Evolutionary conservation across 1,284 basidiomycete genomes (phyloP).

Genomic region (Apiotrichum porosum): DNA sequence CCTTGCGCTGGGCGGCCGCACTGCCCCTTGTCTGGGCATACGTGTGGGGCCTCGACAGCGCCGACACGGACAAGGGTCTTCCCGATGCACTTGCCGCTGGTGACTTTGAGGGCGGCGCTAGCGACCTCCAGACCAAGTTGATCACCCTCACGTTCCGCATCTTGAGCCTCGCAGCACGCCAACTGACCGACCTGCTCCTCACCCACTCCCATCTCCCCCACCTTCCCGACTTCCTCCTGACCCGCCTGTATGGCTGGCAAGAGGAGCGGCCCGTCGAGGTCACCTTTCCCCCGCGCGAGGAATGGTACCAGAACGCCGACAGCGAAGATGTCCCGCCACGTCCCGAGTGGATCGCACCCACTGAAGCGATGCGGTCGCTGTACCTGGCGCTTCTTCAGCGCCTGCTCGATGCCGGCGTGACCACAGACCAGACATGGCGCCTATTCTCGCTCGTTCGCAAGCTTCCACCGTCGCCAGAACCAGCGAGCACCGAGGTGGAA

Average conservation of each 20-base stretch:
- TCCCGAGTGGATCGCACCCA: constrained; percentile 23
- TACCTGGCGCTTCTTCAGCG: constrained; percentile 34
- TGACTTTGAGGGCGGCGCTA: background rate
- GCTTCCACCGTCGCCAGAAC: constrained; percentile 12
- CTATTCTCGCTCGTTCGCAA: constrained; percentile 37
- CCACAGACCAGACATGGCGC: constrained; percentile 33
- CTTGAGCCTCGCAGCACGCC: constrained; percentile 16
- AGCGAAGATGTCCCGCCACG: constrained; percentile 12
- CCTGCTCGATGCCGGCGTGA: constrained; percentile 37
- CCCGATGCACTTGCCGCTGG: background rate
- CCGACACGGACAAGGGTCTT: background rate
- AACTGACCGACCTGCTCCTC: constrained; percentile 24
- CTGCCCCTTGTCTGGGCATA: constrained; percentile 37
- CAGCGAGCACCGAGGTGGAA: background rate
- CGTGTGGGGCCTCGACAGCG: constrained; percentile 23
- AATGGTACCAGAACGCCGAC: constrained; percentile 26
- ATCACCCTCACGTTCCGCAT: constrained; percentile 27
- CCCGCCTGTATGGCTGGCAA: constrained; percentile 31
- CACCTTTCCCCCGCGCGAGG: constrained; percentile 34
- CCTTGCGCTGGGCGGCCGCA: constrained; percentile 22
- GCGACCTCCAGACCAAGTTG: constrained; percentile 5
- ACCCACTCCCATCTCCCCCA: constrained; percentile 27
- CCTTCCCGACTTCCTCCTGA: constrained; percentile 33
- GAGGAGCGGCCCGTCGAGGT: constrained; percentile 27
- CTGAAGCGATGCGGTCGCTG: constrained; percentile 16